These are phyloP conservation scores for Mycotypha africana DNA, from an alignment of 371 early-diverging fungal genomes.

Conservation along the genomic window DNA sequence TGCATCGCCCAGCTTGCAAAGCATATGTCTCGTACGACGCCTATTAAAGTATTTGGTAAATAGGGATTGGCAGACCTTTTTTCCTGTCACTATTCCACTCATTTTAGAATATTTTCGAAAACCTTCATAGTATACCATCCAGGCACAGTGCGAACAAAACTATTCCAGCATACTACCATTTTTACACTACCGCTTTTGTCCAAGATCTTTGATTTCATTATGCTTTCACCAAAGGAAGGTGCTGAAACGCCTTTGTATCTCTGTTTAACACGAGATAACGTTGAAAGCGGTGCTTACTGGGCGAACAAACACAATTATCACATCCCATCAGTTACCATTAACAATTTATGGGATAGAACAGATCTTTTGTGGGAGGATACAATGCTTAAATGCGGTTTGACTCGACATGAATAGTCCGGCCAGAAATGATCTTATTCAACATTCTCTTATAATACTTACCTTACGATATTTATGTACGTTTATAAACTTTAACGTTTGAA, in stretches of 20 bases:
- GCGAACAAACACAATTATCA: constrained; percentile 8
- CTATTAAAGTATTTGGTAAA: constrained; percentile 16
- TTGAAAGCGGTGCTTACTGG: constrained; percentile 10
- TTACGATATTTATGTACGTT: no score
- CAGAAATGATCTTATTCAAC: no score
- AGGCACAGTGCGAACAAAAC: constrained; percentile 34
- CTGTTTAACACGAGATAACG: constrained; percentile 4
- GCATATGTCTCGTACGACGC: constrained; percentile 8
- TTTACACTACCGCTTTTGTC: constrained; percentile 21
- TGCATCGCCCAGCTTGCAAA: constrained; percentile 20
- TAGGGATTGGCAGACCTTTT: no score
- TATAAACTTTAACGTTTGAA: no score
- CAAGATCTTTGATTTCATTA: constrained; percentile 28
- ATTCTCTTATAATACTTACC: no score
- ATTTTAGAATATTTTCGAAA: not conserved
- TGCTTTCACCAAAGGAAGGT: constrained; percentile 40
- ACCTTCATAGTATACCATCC: constrained; percentile 36
- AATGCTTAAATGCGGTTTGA: not conserved
- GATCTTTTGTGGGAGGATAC: constrained; percentile 14
- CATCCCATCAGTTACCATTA: not conserved
- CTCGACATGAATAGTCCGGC: no score
- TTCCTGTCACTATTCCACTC: no score
- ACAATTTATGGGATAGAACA: constrained; percentile 5
- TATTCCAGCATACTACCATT: constrained; percentile 31
- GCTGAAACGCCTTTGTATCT: constrained; percentile 30